Conservation (phyloP, 2,329 filamentous ascomycete species). For the Albophoma yamanashiensis region DNA sequence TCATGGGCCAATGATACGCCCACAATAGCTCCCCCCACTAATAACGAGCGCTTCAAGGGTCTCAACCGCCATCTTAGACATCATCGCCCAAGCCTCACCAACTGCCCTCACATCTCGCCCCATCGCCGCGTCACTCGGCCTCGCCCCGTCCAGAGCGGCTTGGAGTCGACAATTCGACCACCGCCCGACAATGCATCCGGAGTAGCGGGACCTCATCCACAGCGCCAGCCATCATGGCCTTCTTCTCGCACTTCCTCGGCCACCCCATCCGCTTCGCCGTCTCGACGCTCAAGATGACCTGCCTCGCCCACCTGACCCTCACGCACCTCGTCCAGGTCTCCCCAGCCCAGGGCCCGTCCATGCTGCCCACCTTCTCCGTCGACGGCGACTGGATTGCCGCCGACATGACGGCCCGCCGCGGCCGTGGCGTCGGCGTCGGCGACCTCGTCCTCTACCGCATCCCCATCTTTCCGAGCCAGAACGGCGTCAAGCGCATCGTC, state of each 20-base stretch:
- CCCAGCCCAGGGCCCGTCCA: conserved; percentile 62
- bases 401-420: conserved; percentile 56
- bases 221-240: conserved; percentile 8
- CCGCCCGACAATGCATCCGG: neutral
- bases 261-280: conserved; percentile 26
- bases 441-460: conserved; percentile 75
- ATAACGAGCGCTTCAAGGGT: neutral
- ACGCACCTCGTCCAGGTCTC: conserved; percentile 53
- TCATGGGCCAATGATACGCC: neutral
- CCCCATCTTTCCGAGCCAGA: conserved; percentile 51
- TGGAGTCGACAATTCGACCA: neutral
- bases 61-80: neutral
- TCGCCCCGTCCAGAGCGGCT: neutral
- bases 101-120: conserved; percentile 15
- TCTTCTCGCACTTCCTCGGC: conserved; percentile 21
- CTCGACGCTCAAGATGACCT: conserved; percentile 25
- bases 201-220: neutral
- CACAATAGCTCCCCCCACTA: neutral
- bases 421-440: conserved; percentile 58
- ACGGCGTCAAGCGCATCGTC: conserved; percentile 69
- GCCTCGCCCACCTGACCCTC: conserved; percentile 31
- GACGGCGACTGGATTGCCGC: conserved; percentile 59
- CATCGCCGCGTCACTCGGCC: neutral
- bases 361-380: conserved; percentile 74
- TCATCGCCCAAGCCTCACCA: neutral